Evolutionary conservation across 2,329 filamentous ascomycete species (phyloP).

Genomic region (Trichoderma afroharzianum): DNA sequence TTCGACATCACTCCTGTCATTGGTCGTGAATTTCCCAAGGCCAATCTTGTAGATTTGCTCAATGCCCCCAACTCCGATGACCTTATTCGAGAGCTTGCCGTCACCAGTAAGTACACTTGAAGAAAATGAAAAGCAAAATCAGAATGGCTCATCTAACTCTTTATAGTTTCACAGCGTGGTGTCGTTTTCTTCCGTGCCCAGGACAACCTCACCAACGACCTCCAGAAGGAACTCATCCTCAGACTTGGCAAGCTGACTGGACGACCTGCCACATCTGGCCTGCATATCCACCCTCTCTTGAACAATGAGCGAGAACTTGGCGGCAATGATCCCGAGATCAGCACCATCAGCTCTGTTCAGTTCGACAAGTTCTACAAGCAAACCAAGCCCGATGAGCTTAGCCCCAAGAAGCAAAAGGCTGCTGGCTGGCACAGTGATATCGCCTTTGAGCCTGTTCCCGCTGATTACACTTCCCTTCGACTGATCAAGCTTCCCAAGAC

Average conservation of each 20-base stretch:
- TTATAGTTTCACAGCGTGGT: slow-evolving; percentile 61
- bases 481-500: slow-evolving; percentile 52
- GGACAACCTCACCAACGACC: slow-evolving; percentile 55
- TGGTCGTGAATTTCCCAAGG: slow-evolving; percentile 57
- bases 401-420: slow-evolving; percentile 43
- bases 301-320: slow-evolving; percentile 52
- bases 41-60: slow-evolving; percentile 58
- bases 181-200: slow-evolving; percentile 70
- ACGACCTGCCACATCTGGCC: slow-evolving; percentile 50
- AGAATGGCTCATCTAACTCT: background rate
- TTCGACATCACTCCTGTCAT: slow-evolving; percentile 61
- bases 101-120: slow-evolving; percentile 50
- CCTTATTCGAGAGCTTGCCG: slow-evolving; percentile 61
- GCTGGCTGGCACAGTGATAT: slow-evolving; percentile 61
- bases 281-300: slow-evolving; percentile 59
- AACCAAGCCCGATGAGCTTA: slow-evolving; percentile 6
- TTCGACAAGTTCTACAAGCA: slow-evolving; percentile 46
- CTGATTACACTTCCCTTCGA: slow-evolving; percentile 59
- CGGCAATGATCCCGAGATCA: slow-evolving; percentile 57
- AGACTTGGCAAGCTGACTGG: slow-evolving; percentile 56
- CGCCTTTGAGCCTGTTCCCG: slow-evolving; percentile 60
- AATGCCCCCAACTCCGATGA: slow-evolving; percentile 60
- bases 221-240: slow-evolving; percentile 63
- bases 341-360: slow-evolving; percentile 58
- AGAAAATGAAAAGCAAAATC: background rate